Conservation (phyloP, 2,329 filamentous ascomycete species). For the Colletotrichum tamarilloi region DNA sequence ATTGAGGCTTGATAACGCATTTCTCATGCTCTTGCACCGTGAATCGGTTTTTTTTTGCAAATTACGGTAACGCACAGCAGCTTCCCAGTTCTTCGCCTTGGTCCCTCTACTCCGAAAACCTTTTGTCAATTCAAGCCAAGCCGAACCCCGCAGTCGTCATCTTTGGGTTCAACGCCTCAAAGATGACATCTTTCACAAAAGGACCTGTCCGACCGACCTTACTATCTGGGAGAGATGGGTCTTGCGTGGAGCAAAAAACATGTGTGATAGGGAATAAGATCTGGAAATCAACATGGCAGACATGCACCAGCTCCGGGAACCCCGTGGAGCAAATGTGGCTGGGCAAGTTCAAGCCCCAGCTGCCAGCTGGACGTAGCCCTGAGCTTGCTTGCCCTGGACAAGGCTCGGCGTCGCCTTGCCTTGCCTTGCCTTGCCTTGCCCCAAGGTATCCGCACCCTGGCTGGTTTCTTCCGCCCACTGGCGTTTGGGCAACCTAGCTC, state of each 20-base stretch:
- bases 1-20: neutral
- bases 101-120: neutral
- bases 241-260: neutral
- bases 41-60: neutral
- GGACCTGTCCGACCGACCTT: neutral
- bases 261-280: constrained; percentile 4
- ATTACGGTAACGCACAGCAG: neutral
- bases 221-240: constrained; percentile 14
- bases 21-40: neutral
- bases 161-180: neutral
- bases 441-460: neutral
- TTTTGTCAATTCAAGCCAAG: neutral
- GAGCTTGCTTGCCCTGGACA: neutral
- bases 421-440: neutral
- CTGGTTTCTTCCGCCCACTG: neutral
- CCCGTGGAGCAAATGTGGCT: constrained; percentile 23
- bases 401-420: constrained; percentile 13
- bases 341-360: constrained; percentile 13
- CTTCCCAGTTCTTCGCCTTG: neutral
- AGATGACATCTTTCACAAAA: neutral
- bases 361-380: neutral
- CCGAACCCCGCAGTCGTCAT: constrained; percentile 13
- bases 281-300: neutral
- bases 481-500: neutral
- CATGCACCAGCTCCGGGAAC: constrained; percentile 8